A percentile compares a stretch with the other conserved stretches of the same genome.
Conservation (phyloP, 495 filamentous ascomycete genomes). For the Penicillium lagena region DNA sequence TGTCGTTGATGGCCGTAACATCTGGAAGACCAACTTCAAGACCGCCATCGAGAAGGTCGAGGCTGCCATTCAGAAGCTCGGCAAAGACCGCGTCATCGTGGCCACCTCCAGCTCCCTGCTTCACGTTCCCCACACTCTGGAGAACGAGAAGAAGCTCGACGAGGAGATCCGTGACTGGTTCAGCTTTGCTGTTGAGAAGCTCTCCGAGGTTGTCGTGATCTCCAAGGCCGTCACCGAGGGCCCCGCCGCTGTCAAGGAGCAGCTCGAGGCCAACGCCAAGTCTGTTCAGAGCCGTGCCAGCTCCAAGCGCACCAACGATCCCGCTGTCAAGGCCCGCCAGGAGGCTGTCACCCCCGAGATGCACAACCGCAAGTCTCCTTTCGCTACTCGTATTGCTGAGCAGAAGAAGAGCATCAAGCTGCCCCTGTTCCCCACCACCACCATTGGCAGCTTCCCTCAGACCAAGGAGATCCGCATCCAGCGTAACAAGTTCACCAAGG, state of each 20-base stretch:
- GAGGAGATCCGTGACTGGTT: constrained; percentile 94
- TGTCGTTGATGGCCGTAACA: constrained; percentile 98
- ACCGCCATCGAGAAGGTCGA: constrained; percentile 82
- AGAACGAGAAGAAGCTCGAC: constrained; percentile 94
- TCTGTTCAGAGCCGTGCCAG: constrained; percentile 80
- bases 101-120: constrained; percentile 95
- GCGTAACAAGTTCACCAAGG: constrained; percentile 97
- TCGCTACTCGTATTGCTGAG: constrained; percentile 72
- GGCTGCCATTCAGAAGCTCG: constrained; percentile 83
- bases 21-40: constrained; percentile 99
- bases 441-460: constrained; percentile 98
- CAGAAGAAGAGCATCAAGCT: constrained; percentile 87
- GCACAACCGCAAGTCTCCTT: constrained; percentile 89
- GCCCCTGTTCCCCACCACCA: constrained; percentile 96
- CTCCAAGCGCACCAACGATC: constrained; percentile 93
- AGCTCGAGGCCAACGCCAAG: constrained; percentile 92
- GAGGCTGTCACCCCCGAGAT: constrained; percentile 70
- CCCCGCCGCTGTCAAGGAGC: constrained; percentile 72
- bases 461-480: constrained; percentile 95
- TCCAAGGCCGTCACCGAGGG: constrained; percentile 94
- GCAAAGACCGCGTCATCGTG: constrained; percentile 92
- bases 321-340: constrained; percentile 92
- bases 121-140: constrained; percentile 95
- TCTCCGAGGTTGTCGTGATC: constrained; percentile 80
- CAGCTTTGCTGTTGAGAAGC: constrained; percentile 95